phyloP scores from a whole-genome alignment of 495 filamentous ascomycete genomes.

The Penicillium bovifimosum region DNA sequence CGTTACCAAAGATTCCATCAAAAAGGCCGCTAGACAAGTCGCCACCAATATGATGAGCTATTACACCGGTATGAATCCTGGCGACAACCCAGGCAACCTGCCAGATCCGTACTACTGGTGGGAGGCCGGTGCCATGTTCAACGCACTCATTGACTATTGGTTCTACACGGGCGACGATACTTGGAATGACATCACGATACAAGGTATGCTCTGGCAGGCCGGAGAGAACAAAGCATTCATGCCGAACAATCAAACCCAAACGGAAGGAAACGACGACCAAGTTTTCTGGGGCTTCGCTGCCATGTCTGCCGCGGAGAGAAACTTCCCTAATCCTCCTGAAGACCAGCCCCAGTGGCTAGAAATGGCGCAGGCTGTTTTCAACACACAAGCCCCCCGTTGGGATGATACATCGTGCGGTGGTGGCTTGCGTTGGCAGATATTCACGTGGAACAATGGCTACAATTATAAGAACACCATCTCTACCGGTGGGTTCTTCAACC shows the following conservation, averaged over 20 bases:
- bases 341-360: constrained; percentile 69
- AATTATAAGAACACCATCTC: constrained; percentile 78
- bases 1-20: constrained; percentile 38
- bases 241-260: constrained; percentile 74
- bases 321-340: constrained; percentile 53
- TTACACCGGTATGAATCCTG: constrained; percentile 67
- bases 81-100: constrained; percentile 65
- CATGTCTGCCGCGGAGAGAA: constrained; percentile 75
- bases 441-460: constrained; percentile 70
- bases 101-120: constrained; percentile 80
- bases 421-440: constrained; percentile 82
- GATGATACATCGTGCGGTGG: constrained; percentile 61
- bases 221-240: constrained; percentile 65
- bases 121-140: constrained; percentile 75
- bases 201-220: constrained; percentile 67
- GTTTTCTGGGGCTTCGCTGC: constrained; percentile 81
- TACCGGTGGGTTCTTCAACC: constrained; percentile 75
- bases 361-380: constrained; percentile 77
- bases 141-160: constrained; percentile 76
- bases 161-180: constrained; percentile 68
- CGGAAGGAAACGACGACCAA: constrained; percentile 79
- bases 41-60: constrained; percentile 50
- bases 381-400: constrained; percentile 68
- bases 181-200: constrained; percentile 63
- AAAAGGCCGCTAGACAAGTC: constrained; percentile 36